These are phyloP conservation scores for Hysterium pulicare DNA, from an alignment of 2,329 filamentous ascomycete genomes.

Conservation along the genomic window DNA sequence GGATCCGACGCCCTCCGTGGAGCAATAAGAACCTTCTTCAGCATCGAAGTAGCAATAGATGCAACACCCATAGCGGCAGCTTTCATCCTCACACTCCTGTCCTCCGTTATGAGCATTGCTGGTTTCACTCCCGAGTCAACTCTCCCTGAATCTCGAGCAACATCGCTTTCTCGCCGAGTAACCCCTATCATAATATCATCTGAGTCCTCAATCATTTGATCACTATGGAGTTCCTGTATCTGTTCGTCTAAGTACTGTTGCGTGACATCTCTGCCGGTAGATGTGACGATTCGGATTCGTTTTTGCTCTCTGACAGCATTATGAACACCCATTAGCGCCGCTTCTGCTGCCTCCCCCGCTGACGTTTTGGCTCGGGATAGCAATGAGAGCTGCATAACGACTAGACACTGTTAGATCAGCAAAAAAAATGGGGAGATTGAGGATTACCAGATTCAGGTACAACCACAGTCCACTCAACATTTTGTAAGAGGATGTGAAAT, in stretches of 20 bases:
- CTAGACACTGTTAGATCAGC: slow-evolving; percentile 1
- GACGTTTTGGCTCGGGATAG: neutral
- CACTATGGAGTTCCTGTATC: neutral
- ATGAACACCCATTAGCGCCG: neutral
- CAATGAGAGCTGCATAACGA: neutral
- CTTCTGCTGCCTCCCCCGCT: neutral
- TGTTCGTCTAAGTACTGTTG: neutral
- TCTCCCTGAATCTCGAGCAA: neutral
- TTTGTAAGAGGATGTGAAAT: neutral
- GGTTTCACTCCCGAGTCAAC: neutral
- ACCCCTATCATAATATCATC: slow-evolving; percentile 3
- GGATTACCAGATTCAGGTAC: neutral
- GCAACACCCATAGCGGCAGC: slow-evolving; percentile 1
- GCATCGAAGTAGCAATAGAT: slow-evolving; percentile 1
- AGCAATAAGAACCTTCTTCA: neutral
- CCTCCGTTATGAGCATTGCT: slow-evolving; percentile 2
- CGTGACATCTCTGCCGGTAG: slow-evolving; percentile 1
- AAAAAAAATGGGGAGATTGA: too few species aligned
- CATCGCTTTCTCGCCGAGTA: slow-evolving; percentile 3
- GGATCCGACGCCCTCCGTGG: neutral
- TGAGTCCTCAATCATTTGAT: neutral
- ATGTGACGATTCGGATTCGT: neutral
- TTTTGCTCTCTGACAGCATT: neutral
- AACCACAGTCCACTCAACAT: slow-evolving; percentile 2
- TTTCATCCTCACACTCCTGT: slow-evolving; percentile 2